Evolutionary conservation across 2,329 filamentous ascomycete genomes (phyloP).

Genomic region (Colletotrichum sidae): DNA sequence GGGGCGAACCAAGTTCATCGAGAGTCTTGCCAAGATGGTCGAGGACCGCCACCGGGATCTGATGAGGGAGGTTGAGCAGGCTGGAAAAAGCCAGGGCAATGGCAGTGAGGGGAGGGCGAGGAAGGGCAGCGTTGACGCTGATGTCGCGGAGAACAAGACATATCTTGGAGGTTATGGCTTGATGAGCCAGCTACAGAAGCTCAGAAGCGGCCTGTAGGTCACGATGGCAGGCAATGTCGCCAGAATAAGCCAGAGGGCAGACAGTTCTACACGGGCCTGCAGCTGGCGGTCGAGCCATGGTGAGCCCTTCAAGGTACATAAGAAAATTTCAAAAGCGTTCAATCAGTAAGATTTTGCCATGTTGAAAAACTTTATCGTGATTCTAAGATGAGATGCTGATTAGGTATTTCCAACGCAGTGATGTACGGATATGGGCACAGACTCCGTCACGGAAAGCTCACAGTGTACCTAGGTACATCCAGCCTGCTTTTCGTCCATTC

Average conservation of each 20-base stretch:
- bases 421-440: no score
- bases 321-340: no score
- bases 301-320: no score
- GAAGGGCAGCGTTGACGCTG: constrained; percentile 48
- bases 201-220: constrained; percentile 62
- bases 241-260: no score
- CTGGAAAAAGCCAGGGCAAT: constrained; percentile 49
- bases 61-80: constrained; percentile 63
- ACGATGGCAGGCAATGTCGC: not conserved
- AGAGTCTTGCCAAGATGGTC: constrained; percentile 82
- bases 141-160: constrained; percentile 54
- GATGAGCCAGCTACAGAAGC: constrained; percentile 72
- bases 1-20: constrained; percentile 83
- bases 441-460: not conserved
- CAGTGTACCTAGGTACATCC: constrained; percentile 18
- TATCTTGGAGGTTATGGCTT: constrained; percentile 67
- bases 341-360: no score
- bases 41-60: constrained; percentile 76
- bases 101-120: constrained; percentile 46
- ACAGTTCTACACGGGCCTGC: no score
- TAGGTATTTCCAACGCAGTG: no score
- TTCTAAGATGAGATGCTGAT: no score
- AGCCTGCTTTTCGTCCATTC: constrained; percentile 24
- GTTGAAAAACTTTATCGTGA: no score
- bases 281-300: no score